These are phyloP conservation scores for Trichoderma asperelloides DNA, from an alignment of 495 filamentous ascomycete species.

Conservation along the genomic window DNA sequence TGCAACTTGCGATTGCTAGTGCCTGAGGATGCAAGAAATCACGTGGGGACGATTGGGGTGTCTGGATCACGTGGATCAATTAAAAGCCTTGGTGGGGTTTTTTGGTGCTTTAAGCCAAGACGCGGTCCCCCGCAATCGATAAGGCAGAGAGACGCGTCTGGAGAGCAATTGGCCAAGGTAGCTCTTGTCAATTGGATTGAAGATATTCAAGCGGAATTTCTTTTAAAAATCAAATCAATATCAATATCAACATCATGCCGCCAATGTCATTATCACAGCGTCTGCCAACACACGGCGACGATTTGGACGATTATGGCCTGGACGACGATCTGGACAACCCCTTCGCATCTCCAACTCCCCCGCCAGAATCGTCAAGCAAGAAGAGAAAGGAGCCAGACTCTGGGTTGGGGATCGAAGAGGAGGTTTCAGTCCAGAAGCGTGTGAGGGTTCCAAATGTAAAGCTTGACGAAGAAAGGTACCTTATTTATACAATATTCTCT, in stretches of 20 bases:
- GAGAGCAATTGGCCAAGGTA: neutral
- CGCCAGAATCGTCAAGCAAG: conserved; percentile 21
- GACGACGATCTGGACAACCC: conserved; percentile 40
- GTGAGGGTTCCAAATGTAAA: conserved; percentile 64
- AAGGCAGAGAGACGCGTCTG: neutral
- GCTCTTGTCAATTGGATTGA: neutral
- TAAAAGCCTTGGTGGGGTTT: neutral
- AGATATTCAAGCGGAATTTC: neutral
- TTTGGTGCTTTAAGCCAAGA: neutral
- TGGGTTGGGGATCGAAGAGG: conserved; percentile 70
- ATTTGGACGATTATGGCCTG: conserved; percentile 65
- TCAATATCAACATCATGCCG: conserved; percentile 10
- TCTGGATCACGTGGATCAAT: neutral
- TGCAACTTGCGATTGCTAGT: conserved; percentile 6
- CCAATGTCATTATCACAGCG: neutral
- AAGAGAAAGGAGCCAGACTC: conserved; percentile 29
- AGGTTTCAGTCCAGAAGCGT: conserved; percentile 71
- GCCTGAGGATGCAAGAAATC: neutral
- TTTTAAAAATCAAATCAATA: neutral
- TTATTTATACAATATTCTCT: neutral
- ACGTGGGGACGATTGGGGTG: neutral
- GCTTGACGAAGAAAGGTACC: conserved; percentile 70
- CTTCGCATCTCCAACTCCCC: conserved; percentile 24
- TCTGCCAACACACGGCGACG: conserved; percentile 28
- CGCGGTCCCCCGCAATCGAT: conserved; percentile 12